Base-by-base conservation (phyloP, 2,329 filamentous ascomycete genomes). In the Dactylellina sp. region DNA sequence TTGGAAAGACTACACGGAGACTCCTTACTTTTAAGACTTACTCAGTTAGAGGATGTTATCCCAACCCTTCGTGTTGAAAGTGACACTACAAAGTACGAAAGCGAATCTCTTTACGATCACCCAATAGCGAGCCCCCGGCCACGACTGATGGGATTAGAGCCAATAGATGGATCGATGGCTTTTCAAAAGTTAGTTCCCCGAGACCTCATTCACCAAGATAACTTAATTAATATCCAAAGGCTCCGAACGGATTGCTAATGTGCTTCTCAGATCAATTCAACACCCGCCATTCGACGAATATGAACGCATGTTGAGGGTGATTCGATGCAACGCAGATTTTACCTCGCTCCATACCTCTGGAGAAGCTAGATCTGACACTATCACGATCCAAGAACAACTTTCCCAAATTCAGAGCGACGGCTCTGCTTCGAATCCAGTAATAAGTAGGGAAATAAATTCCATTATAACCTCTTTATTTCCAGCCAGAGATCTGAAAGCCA, bases 381-480 rank as follows among this genome's bases (percentile, higher is more conserved):
- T 62, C 7, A 32, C 9, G 50, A 50, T 62, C 6, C 44, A 53
- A 53, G 59, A 63, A 22, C 46, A 53, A 35, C 39, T 37, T 28
- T 63, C 47, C 2, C 18, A 22, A 4, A 28, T 64, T 35, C 35
- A 56, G 28, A 39, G 11, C 9, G 49, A 55, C 16, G n/a, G 25
- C 6, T 56, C 32, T n/a, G 44, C 47, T 9, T 35, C 44, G 1
- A 14, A 56, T 22, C 35, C 49, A 1, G 20, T 18, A 46, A 49
- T 37, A 7, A 46, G 60, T 64, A 56, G 14, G 47, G 28, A 9
- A 32, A 32, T n/a, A n/a, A n/a, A n/a, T 18, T n/a, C 12, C 24
- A 2, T 22, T 16, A n/a, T 44, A 40, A 42, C 22, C 12, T 25
- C 18, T 24, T 9, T 18, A 20, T 50, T 24, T 35, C 32, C 32